These are phyloP conservation scores for Papiliotrema fonsecae DNA, from an alignment of 1,284 basidiomycete genomes.

Conservation along the genomic window DNA sequence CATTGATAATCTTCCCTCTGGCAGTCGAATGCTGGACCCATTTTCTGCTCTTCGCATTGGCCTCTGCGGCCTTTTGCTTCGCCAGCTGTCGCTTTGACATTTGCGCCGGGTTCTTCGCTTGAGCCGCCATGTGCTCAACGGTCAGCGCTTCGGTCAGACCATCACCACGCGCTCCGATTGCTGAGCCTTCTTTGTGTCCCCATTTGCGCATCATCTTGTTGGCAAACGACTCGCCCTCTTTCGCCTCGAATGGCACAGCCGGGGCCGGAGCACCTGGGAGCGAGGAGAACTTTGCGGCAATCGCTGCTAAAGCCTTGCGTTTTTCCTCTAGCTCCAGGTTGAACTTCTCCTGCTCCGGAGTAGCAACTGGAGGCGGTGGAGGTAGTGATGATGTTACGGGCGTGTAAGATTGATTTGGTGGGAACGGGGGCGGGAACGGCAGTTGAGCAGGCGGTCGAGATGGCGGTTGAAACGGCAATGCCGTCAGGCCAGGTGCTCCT, in stretches of 20 bases:
- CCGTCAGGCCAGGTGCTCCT: slow-evolving; percentile 1
- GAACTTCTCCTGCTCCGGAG: slow-evolving; percentile 15
- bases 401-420: background rate
- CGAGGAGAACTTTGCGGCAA: slow-evolving; percentile 53
- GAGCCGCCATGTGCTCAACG: slow-evolving; percentile 61
- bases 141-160: slow-evolving; percentile 84
- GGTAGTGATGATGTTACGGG: slow-evolving; percentile 2
- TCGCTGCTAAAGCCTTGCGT: slow-evolving; percentile 70
- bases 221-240: slow-evolving; percentile 23
- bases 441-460: slow-evolving; percentile 2
- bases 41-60: slow-evolving; percentile 31
- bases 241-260: slow-evolving; percentile 5
- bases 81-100: slow-evolving; percentile 38
- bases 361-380: slow-evolving; percentile 6
- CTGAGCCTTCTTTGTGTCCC: slow-evolving; percentile 90
- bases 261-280: slow-evolving; percentile 14
- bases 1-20: slow-evolving; percentile 81
- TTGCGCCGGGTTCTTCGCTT: slow-evolving; percentile 23
- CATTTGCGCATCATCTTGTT: slow-evolving; percentile 59
- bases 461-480: background rate
- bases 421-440: slow-evolving; percentile 1
- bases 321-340: slow-evolving; percentile 50
- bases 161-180: slow-evolving; percentile 71
- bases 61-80: slow-evolving; percentile 37
- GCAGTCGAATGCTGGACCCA: slow-evolving; percentile 43